Percentiles rank a stretch among this genome's conserved stretches.
phyloP scores from a whole-genome alignment of 2,329 filamentous ascomycete species.

The Penicillium sp. region DNA sequence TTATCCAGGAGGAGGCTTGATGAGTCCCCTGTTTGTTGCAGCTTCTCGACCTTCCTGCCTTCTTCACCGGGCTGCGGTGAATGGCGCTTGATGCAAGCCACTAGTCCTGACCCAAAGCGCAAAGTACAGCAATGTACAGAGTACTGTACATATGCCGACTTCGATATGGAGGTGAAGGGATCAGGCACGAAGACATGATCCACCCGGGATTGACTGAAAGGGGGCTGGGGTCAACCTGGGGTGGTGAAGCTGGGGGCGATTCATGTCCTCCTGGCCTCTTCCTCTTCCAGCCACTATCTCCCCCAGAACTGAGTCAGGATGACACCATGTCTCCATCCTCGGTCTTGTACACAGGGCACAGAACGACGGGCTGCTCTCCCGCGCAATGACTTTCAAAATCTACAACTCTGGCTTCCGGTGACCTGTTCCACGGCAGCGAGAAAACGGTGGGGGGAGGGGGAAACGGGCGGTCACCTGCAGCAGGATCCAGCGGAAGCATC shows the following conservation, averaged over 20 bases:
- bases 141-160: neutral
- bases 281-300: constrained; percentile 6
- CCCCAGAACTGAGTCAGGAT: constrained; percentile 17
- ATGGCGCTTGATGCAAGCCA: constrained; percentile 25
- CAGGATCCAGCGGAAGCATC: constrained; percentile 28
- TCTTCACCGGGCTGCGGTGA: constrained; percentile 24
- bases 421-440: constrained; percentile 40
- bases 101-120: constrained; percentile 20
- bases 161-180: neutral
- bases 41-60: constrained; percentile 8
- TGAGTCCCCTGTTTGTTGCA: constrained; percentile 28
- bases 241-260: neutral
- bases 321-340: constrained; percentile 15
- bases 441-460: constrained; percentile 37
- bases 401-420: constrained; percentile 19
- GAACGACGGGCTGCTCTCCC: constrained; percentile 11
- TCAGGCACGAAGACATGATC: neutral
- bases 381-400: constrained; percentile 12
- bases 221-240: constrained; percentile 1
- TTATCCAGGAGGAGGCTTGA: constrained; percentile 18
- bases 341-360: constrained; percentile 17
- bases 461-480: constrained; percentile 45
- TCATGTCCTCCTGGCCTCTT: neutral
- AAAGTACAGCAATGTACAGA: neutral
- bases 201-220: neutral